These are phyloP conservation scores for Sordariomycetes sp. DNA, from an alignment of 2,329 filamentous ascomycete species.

Conservation along the genomic window DNA sequence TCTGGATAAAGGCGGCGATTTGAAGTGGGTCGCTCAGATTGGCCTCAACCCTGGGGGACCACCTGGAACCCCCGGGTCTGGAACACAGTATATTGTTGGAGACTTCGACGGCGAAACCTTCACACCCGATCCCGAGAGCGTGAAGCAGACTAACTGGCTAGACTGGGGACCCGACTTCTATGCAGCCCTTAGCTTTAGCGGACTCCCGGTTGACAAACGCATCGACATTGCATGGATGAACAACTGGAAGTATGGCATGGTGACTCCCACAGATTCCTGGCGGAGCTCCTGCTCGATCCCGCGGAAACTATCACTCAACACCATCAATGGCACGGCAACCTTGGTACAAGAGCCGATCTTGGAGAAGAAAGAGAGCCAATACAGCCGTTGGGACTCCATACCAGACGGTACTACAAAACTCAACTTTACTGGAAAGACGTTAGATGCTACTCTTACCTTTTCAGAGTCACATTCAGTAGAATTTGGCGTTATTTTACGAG, in stretches of 20 bases:
- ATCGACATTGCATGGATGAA: conserved; percentile 5
- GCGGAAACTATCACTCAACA: conserved; percentile 1
- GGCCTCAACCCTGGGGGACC: conserved; percentile 5
- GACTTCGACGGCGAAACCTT: conserved; percentile 4
- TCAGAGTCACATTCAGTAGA: conserved; percentile 1
- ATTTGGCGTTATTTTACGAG: conserved; percentile 4
- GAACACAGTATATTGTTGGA: conserved; percentile 3
- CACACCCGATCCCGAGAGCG: conserved; percentile 1
- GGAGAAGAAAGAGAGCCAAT: background rate
- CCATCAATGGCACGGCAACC: background rate
- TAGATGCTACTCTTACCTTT: conserved; percentile 3
- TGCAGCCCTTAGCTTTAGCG: conserved; percentile 3
- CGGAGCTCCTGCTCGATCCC: conserved; percentile 3
- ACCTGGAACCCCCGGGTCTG: conserved; percentile 4
- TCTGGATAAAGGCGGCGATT: background rate
- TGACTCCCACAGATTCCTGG: conserved; percentile 4
- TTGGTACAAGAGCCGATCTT: conserved; percentile 4
- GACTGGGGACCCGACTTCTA: conserved; percentile 5
- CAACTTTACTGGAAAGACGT: conserved; percentile 2
- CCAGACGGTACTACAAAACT: conserved; percentile 2
- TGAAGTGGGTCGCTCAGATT: conserved; percentile 4
- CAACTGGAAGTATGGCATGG: conserved; percentile 5
- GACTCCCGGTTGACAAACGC: conserved; percentile 1
- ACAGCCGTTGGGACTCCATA: background rate
- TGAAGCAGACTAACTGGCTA: conserved; percentile 3